Evolutionary conservation across 306 rosid species (phyloP), one percentile per base, ranked within the genome.

Genomic region (Cicer pinnatifidum): DNA sequence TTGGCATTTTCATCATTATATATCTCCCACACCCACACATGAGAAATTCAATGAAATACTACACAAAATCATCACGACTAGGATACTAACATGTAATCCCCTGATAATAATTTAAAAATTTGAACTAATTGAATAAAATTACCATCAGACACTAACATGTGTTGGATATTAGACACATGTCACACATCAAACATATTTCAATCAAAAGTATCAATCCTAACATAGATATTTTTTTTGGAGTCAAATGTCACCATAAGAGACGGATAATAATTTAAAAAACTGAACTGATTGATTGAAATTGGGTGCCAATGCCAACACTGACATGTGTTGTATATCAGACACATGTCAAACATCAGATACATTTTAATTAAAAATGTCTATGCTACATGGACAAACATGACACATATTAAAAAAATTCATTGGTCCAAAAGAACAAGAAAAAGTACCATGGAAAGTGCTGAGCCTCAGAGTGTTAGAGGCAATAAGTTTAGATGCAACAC

Each of bases 401-500:
- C 8, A 2, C 48, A 23, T 15, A 23, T 15, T 3, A 35, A 23
- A n/a, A 57, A 70, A 16, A 39, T 16, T 43, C 43, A 41, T 43
- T 11, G 11, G 37, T 66, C 53, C 60, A 50, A 68, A 48, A 40
- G 9, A 15, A 65, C 41, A 8, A 65, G 33, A 15, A 51, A 60
- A 69, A 50, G 40, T 82, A 95, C 99, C 99, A 72, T 90, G 93
- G 81, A 91, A 91, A 47, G 87, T 81, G 76, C 38, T 23, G 17
- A 88, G 88, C 62, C 81, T 76, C 62, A 83, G 74, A 23, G 99
- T 84, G 72, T 95, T 95, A 47, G 90, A 91, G 45, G 99, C 97
- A 82, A 91, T 87, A 80, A 95, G 97, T 80, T 88, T 91, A 61
- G 99, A 71, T 0, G 99, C 97, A 35, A 95, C 97, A 82, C 92